These are phyloP conservation scores for Cucumis variabilis DNA, from an alignment of 331 rosid genomes.

Conservation along the genomic window DNA sequence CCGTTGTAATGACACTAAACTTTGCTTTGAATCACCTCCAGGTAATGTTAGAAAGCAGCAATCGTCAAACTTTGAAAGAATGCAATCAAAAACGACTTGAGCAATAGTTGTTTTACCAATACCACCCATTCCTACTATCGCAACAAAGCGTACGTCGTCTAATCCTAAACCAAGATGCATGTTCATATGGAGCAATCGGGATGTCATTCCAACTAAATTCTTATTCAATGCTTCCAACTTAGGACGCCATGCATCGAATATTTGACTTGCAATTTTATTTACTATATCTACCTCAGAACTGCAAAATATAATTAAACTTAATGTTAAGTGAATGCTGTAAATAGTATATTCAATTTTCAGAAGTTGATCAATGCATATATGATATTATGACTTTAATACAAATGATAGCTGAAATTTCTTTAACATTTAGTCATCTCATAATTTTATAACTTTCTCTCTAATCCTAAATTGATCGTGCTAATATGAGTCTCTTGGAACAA, in stretches of 20 bases:
- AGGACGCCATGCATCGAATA: not conserved
- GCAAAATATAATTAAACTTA: not conserved
- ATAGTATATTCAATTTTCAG: not conserved
- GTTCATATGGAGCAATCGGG: not conserved
- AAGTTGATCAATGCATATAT: not conserved
- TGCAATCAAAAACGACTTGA: not conserved
- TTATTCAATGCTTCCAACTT: not conserved
- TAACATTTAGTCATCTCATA: not conserved
- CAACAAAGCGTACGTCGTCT: conserved; percentile 30
- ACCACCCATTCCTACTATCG: conserved; percentile 36
- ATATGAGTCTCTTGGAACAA: not conserved
- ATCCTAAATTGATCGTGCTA: not conserved
- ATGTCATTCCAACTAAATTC: not conserved
- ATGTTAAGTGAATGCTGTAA: not conserved
- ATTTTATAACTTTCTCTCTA: not conserved
- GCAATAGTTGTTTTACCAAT: conserved; percentile 32
- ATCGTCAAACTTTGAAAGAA: conserved; percentile 21
- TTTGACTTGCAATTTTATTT: not conserved
- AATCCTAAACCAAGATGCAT: not conserved
- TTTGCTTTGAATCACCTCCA: not conserved
- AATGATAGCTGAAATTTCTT: not conserved
- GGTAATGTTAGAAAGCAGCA: not conserved
- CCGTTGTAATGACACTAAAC: not conserved
- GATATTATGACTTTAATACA: not conserved
- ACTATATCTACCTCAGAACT: not conserved